phyloP scores from a whole-genome alignment of 139 green algal genomes.

The Nannochloris sp. region DNA sequence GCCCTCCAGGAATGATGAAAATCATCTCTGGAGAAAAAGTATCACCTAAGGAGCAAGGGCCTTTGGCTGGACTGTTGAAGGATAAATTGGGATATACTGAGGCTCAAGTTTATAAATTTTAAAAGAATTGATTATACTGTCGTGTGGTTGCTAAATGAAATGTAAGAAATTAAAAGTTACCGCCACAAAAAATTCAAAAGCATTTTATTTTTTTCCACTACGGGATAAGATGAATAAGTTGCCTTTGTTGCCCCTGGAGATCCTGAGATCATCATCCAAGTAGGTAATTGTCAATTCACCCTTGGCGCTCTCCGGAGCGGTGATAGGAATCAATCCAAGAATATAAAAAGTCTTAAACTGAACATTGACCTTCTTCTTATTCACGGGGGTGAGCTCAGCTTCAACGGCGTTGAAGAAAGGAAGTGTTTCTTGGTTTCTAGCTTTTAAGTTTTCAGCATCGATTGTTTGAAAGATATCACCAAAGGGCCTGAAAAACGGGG shows the following conservation, averaged over 20 bases:
- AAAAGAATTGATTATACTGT: not conserved
- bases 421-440: slow-evolving; percentile 66
- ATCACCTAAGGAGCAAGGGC: slow-evolving; percentile 40
- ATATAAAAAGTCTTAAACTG: slow-evolving; percentile 78
- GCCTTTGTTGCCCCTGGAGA: slow-evolving; percentile 58
- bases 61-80: slow-evolving; percentile 61
- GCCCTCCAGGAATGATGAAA: slow-evolving; percentile 59
- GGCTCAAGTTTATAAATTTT: slow-evolving; percentile 36
- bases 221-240: slow-evolving; percentile 55
- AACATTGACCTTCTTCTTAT: slow-evolving; percentile 39
- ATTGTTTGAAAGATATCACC: slow-evolving; percentile 83
- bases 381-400: slow-evolving; percentile 61
- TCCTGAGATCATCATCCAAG: slow-evolving; percentile 61
- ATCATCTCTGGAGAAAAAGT: slow-evolving; percentile 41
- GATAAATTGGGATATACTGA: slow-evolving; percentile 60
- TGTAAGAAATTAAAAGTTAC: not conserved
- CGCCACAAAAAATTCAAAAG: not conserved
- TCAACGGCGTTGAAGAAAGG: slow-evolving; percentile 78
- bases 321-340: slow-evolving; percentile 57
- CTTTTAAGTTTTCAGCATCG: slow-evolving; percentile 57
- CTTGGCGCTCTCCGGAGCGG: slow-evolving; percentile 45
- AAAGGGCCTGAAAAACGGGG: slow-evolving; percentile 54
- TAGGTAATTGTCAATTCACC: slow-evolving; percentile 62
- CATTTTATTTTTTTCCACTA: not conserved
- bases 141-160: not conserved